Base-by-base conservation (phyloP, 2,329 filamentous ascomycete species). In the Aspergillus sp. region DNA sequence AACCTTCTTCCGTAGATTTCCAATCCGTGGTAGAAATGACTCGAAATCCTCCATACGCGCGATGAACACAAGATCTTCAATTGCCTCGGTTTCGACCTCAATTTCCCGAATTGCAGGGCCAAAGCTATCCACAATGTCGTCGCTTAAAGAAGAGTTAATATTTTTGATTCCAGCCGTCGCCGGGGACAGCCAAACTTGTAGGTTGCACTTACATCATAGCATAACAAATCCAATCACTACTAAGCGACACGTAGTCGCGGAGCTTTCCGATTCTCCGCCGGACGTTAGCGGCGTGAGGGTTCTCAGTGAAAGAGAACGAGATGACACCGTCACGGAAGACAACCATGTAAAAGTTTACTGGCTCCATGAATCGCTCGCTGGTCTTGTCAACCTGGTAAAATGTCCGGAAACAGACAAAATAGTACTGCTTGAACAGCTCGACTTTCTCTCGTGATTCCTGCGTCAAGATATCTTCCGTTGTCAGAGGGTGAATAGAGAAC, bases 141-240 rank as follows among this genome's bases (percentile, higher is more conserved):
- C 95, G 74, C 90, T 91, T 31, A 50, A 38, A 41, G 13, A 45
- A n/a, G 49, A 19, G 48, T 68, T 60, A 69, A 63, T 54, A 59
- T 23, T 15, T 46, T 17, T 4, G n/a, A 6, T 31, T 15, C n/a
- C 17, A 15, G 17, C 17, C 9, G 13, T 31, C 22, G 17, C 47
- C 15, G 17, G 30, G 8, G 3, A 1, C 22, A 38, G 25, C 23
- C 15, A 13, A 47, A 23, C 3, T n/a, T n/a, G 17, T 49, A 25
- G 65, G 79, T 64, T 78, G 15, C 45, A 81, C 89, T 84, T 82
- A 92, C 89, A 99, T 98, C 73, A 99, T 85, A 48, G 95, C 95
- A 75, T 99, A 99, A 82, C 95, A 99, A 69, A 98, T 96, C 94
- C 96, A 99, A 79, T 99, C 95, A 69, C 93, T 93, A 74, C 92